Percentiles rank a stretch among this genome's conserved stretches.
These are phyloP conservation scores for Diaporthe citri DNA, from an alignment of 2,329 filamentous ascomycete genomes.

Conservation along the genomic window DNA sequence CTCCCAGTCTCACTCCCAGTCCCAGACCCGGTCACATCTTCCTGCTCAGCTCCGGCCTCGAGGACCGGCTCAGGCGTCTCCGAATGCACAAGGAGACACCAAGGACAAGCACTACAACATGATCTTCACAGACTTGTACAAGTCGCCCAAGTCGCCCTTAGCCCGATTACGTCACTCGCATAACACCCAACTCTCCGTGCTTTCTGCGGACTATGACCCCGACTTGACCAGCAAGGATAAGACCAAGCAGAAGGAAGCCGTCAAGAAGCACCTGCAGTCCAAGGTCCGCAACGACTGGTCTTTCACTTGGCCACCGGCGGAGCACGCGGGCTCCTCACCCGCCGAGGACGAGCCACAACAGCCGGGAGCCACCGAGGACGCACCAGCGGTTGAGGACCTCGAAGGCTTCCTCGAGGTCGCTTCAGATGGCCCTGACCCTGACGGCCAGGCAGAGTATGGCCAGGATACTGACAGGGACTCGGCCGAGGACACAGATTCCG, in stretches of 20 bases:
- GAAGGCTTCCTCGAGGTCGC: slow-evolving; percentile 36
- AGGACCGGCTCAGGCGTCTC: not conserved
- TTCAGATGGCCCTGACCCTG: slow-evolving; percentile 27
- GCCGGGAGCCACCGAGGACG: slow-evolving; percentile 8
- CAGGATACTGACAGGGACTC: slow-evolving; percentile 52
- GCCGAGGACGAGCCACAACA: not conserved
- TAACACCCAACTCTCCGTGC: slow-evolving; percentile 49
- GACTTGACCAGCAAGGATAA: slow-evolving; percentile 74
- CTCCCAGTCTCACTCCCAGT: not conserved
- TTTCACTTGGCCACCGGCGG: slow-evolving; percentile 65
- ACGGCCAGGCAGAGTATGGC: slow-evolving; percentile 31
- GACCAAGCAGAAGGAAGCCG: slow-evolving; percentile 71
- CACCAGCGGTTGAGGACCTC: slow-evolving; percentile 10
- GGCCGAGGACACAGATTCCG: slow-evolving; percentile 56
- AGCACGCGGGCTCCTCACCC: slow-evolving; percentile 14
- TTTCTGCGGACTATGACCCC: slow-evolving; percentile 64
- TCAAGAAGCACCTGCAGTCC: slow-evolving; percentile 66
- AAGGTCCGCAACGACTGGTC: slow-evolving; percentile 72
- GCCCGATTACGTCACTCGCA: slow-evolving; percentile 61
- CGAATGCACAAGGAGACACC: not conserved
- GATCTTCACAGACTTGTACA: slow-evolving; percentile 72
- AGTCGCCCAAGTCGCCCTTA: slow-evolving; percentile 65
- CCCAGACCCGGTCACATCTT: not conserved
- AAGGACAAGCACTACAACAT: slow-evolving; percentile 51
- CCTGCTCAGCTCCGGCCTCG: not conserved